Percentiles rank a stretch among this genome's conserved stretches.
Conservation (phyloP, 306 rosid species). For the Ceratonia siliqua region DNA sequence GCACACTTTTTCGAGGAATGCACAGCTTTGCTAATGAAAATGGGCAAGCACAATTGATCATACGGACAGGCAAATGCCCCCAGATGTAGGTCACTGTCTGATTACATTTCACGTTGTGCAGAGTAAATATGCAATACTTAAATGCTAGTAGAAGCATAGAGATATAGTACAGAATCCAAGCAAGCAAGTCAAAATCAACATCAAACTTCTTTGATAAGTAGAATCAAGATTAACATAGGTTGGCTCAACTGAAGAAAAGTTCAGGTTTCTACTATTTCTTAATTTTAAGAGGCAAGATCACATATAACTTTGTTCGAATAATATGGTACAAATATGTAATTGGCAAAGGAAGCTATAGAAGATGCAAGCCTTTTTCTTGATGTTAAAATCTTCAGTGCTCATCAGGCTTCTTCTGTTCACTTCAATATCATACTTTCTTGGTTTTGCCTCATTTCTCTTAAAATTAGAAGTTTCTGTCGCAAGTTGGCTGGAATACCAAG, state of each 20-base stretch:
- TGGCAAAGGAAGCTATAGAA: background rate
- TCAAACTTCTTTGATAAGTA: background rate
- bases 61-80: background rate
- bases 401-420: too few species aligned
- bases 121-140: constrained; percentile 8
- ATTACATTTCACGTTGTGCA: too few species aligned
- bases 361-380: too few species aligned
- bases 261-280: background rate
- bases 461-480: too few species aligned
- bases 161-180: background rate
- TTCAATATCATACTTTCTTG: too few species aligned
- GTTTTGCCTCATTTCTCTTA: too few species aligned
- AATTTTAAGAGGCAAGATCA: background rate
- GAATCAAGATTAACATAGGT: too few species aligned
- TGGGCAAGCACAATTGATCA: background rate
- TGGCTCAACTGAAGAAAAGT: background rate
- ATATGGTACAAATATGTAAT: background rate
- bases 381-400: too few species aligned
- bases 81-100: background rate
- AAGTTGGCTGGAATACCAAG: too few species aligned
- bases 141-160: background rate
- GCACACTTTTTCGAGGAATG: background rate
- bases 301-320: background rate
- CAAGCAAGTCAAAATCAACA: background rate
- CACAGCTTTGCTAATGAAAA: background rate